A percentile compares a stretch with the other conserved stretches of the same genome.
Conservation (phyloP, 352 stramenopile genomes). For the Globisporangium rhizosaccharum region DNA sequence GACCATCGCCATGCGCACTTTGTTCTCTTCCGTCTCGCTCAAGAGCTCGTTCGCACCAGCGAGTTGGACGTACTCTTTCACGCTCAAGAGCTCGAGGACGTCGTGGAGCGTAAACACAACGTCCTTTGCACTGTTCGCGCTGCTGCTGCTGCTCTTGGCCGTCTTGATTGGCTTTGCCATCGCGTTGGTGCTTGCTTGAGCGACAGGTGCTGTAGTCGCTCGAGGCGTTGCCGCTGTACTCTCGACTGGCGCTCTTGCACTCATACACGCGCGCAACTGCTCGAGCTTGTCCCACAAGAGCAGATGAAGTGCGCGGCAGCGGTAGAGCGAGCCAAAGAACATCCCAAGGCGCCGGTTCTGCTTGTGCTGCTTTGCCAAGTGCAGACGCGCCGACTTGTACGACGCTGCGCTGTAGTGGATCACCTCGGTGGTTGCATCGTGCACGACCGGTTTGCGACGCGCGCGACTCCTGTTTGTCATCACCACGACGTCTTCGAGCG, state of each 20-base stretch:
- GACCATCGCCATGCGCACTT: conserved; percentile 35
- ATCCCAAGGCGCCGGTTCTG: conserved; percentile 69
- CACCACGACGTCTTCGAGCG: conserved; percentile 52
- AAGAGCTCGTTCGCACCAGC: conserved; percentile 62
- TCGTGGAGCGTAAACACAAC: conserved; percentile 63
- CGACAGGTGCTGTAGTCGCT: not conserved
- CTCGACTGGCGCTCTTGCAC: not conserved
- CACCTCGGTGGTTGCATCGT: conserved; percentile 40
- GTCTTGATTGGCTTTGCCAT: not conserved
- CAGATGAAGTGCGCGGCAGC: conserved; percentile 58
- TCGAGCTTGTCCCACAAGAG: conserved; percentile 52
- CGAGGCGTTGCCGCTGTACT: not conserved
- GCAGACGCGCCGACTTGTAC: conserved; percentile 59
- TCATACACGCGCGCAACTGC: conserved; percentile 14
- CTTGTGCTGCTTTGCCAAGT: conserved; percentile 53
- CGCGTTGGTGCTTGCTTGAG: not conserved
- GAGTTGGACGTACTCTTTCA: conserved; percentile 73
- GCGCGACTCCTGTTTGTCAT: conserved; percentile 37
- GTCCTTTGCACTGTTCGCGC: conserved; percentile 9
- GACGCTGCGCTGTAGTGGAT: conserved; percentile 56
- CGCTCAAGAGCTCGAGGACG: conserved; percentile 52
- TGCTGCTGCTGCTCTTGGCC: not conserved
- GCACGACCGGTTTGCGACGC: conserved; percentile 15
- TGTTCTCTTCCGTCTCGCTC: conserved; percentile 52
- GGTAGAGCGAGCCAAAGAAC: conserved; percentile 70